phyloP scores from a whole-genome alignment of 2,329 filamentous ascomycete genomes.

The Sphaerulina vaccinii region DNA sequence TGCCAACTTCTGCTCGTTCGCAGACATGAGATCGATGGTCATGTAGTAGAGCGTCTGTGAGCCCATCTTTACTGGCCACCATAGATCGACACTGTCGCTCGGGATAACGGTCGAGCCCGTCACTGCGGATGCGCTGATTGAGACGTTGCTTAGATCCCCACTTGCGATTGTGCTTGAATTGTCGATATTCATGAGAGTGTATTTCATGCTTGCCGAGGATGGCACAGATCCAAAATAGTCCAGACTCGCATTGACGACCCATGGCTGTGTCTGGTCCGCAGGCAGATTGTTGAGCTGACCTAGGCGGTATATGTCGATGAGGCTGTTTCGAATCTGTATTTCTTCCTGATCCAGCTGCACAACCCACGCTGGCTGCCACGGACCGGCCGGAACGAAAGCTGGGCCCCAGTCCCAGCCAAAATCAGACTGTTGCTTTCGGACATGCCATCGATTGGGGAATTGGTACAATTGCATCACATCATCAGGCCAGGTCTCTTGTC shows the following conservation, averaged over 20 bases:
- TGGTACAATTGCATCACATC: constrained; percentile 52
- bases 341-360: constrained; percentile 50
- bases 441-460: constrained; percentile 55
- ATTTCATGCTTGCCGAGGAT: constrained; percentile 44
- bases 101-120: constrained; percentile 51
- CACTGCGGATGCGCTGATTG: constrained; percentile 45
- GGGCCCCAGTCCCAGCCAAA: constrained; percentile 64
- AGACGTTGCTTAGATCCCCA: constrained; percentile 44
- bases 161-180: constrained; percentile 44
- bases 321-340: constrained; percentile 52
- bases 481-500: constrained; percentile 51
- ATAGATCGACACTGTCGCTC: constrained; percentile 51
- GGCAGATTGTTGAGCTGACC: constrained; percentile 60
- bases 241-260: constrained; percentile 62
- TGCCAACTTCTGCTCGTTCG: constrained; percentile 38
- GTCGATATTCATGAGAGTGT: constrained; percentile 48
- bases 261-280: constrained; percentile 57
- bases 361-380: constrained; percentile 60
- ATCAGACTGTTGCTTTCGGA: constrained; percentile 62
- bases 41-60: constrained; percentile 59
- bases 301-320: constrained; percentile 59
- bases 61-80: constrained; percentile 62
- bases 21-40: constrained; percentile 49
- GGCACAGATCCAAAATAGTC: constrained; percentile 56
- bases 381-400: constrained; percentile 59